phyloP scores from a whole-genome alignment of 441 rosid species.

The Biscutella auriculata region DNA sequence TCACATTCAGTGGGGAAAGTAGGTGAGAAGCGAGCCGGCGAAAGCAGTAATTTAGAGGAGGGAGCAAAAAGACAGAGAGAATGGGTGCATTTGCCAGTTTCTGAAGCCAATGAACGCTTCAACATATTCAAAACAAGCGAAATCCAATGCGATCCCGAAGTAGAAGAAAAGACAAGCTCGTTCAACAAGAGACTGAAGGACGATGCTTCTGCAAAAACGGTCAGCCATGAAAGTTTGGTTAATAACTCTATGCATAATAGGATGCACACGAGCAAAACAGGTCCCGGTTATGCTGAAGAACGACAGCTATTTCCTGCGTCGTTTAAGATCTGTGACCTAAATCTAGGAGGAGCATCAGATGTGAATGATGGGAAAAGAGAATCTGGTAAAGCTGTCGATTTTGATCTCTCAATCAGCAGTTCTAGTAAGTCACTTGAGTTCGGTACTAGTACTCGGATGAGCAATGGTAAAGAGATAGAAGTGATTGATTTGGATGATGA shows the following conservation, averaged over 20 bases:
- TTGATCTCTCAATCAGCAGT: constrained; percentile 73
- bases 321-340: constrained; percentile 85
- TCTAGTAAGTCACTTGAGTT: constrained; percentile 41
- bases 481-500: constrained; percentile 83
- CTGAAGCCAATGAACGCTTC: constrained; percentile 23
- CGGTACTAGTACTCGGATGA: constrained; percentile 29
- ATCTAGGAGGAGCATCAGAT: constrained; percentile 66
- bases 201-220: constrained; percentile 4
- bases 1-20: constrained; percentile 42
- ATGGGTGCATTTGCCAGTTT: constrained; percentile 44
- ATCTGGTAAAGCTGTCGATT: constrained; percentile 38
- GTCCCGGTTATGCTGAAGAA: constrained; percentile 45
- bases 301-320: constrained; percentile 67
- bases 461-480: constrained; percentile 61
- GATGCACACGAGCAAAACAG: constrained; percentile 23
- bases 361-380: constrained; percentile 33
- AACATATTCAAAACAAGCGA: constrained; percentile 25
- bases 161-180: constrained; percentile 22
- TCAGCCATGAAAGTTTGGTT: constrained; percentile 25
- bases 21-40: constrained; percentile 55
- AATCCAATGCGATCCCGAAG: constrained; percentile 18
- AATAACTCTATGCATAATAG: constrained; percentile 23
- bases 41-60: constrained; percentile 33
- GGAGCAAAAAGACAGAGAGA: constrained; percentile 54
- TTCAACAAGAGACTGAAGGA: constrained; percentile 22